Base-by-base conservation (phyloP, 768 basidiomycete species). In the Mycena polygramma region DNA sequence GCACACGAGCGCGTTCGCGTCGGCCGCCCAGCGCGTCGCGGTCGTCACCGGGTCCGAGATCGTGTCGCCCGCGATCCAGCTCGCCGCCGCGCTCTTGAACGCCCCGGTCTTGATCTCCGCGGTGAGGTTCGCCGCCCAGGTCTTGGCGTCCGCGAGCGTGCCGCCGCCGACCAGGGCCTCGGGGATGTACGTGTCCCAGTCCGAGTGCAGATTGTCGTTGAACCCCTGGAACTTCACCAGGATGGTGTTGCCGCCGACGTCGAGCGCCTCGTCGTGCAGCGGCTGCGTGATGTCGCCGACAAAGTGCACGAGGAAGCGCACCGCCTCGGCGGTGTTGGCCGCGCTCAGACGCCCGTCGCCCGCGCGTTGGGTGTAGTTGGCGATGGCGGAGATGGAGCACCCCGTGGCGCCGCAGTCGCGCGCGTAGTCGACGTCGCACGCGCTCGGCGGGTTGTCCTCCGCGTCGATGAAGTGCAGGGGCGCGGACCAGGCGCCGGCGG, bases 381-480 rank as follows among this genome's bases (percentile, higher is more conserved):
- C 81, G 22, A 84, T 81, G 35, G 83, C 83, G 22, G 75, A 76
- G 46, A 83, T 78, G 78, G 61, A 8, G 48, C 53, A 51, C 1
- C 63, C 72, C 20, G 72, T 20, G 19, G 72, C 35, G 19, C 75
- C 79, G 70, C 83, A 83, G 67, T 83, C 82, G 37, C 82, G 80
- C 0, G 74, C 67, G 57, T 77, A 74, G 20, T 73, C 24, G 13
- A 83, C 82, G 8, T 81, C 79, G 75, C 83, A 84, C 14, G 79
- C 78, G 8, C 69, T 76, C 22, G 59, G 70, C 30, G 77, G 75
- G 35, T 78, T 79, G 65, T 73, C 75, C 57, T 81, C 73, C 7
- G 82, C 82, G 51, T 83, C 81, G 43, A 83, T 78, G 70, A 79
- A 83, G 68, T 83, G 82, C 57, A 80, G 74, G 1, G 76, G 74